phyloP scores from a whole-genome alignment of 108 stramenopile species.

The Epithemia pelagica region DNA sequence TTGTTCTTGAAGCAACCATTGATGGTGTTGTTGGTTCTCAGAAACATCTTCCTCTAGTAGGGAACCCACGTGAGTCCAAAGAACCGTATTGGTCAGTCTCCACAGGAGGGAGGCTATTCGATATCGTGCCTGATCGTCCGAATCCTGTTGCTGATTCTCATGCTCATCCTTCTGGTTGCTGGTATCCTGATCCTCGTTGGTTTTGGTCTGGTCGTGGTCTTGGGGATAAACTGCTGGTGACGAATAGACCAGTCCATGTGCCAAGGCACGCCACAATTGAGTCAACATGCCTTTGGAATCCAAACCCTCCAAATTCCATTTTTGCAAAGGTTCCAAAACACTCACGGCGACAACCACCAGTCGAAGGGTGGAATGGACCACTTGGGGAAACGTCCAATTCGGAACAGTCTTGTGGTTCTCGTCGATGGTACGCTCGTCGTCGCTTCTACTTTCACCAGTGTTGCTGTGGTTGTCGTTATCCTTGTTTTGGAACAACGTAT shows the following conservation, averaged over 20 bases:
- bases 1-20: not conserved
- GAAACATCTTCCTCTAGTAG: not conserved
- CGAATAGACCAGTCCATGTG: not conserved
- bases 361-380: not conserved
- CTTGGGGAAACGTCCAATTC: not conserved
- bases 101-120: not conserved
- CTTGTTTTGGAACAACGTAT: not conserved
- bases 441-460: too few species aligned
- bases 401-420: not conserved
- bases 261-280: not conserved
- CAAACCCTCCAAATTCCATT: not conserved
- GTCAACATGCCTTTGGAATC: not conserved
- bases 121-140: not conserved
- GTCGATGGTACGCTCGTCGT: not conserved
- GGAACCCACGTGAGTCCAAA: not conserved
- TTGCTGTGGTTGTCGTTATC: too few species aligned
- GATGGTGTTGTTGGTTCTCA: not conserved
- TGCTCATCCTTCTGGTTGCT: not conserved
- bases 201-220: not conserved
- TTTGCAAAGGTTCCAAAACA: not conserved
- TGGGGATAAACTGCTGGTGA: not conserved
- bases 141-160: too few species aligned
- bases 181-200: not conserved
- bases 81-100: not conserved
- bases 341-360: not conserved